Evolutionary conservation across 768 basidiomycete species (phyloP), one percentile per base, ranked within the genome.

Genomic region (Grammothele lineata): DNA sequence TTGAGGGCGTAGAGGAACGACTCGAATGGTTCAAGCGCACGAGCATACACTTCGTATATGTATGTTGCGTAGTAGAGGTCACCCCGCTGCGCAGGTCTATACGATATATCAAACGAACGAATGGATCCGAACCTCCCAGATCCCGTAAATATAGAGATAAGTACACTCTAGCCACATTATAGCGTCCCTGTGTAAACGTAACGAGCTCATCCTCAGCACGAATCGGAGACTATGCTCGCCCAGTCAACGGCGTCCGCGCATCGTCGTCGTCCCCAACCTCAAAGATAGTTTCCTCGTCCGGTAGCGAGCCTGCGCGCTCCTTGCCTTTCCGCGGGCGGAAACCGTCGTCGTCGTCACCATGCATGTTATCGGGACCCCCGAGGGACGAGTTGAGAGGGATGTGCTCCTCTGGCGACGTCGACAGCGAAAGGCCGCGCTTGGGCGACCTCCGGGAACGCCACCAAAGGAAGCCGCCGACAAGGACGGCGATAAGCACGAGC

Each of bases 401-500:
- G 54, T 70, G 74, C 66, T 94, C 92, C 62, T 89, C 83, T 32
- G 9, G 30, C 66, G 50, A 44, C 63, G 24, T 54, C 72, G 62
- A 53, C 25, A 57, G 27, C 35, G 69, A 71, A 39, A 77, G 66
- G 42, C 66, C 69, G 44, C 66, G 61, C 55, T 37, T 67, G 48
- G 75, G 66, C 45, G 58, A 48, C 30, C 70, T 67, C 34, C 84
- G 73, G 15, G 75, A 58, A 33, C 90, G 83, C 67, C 80, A 89
- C 83, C 87, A 97, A 46, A 95, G 70, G 66, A 87, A 91, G 9
- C 77, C 65, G 0, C 81, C 89, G 43, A 93, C 78, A 14, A 73
- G 74, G 17, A 80, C 59, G 27, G 79, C 71, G 47, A 94, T 75
- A 44, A 96, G 66, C 3, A 94, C 60, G 33, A 97, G 74, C 19